phyloP scores from a whole-genome alignment of 495 filamentous ascomycete genomes.

The Hyaloscypha variabilis region DNA sequence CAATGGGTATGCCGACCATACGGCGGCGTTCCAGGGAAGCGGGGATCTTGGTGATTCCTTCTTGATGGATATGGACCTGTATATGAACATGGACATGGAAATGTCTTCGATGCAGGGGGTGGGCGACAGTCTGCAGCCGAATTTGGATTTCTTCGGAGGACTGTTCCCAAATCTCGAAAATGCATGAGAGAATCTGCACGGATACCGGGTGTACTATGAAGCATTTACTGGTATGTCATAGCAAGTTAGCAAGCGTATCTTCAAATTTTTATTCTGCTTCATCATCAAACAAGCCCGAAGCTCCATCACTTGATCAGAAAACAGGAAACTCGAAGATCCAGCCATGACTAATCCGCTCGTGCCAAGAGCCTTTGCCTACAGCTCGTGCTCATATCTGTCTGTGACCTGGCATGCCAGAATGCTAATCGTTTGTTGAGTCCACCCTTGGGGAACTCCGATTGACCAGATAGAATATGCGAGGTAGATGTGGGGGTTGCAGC shows the following conservation, averaged over 20 bases:
- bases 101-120: slow-evolving; percentile 6
- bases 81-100: slow-evolving; percentile 14
- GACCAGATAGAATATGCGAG: no score
- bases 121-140: slow-evolving; percentile 1
- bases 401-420: no score
- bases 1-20: not conserved
- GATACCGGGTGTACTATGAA: not conserved
- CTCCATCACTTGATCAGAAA: no score
- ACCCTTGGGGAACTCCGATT: no score
- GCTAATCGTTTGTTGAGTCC: no score
- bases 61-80: slow-evolving; percentile 15
- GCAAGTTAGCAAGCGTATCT: not conserved
- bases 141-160: slow-evolving; percentile 14
- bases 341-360: no score
- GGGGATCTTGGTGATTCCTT: slow-evolving; percentile 3
- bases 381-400: no score
- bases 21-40: slow-evolving; percentile 1
- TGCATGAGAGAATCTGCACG: not conserved
- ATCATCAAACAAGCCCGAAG: not conserved
- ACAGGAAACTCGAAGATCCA: no score
- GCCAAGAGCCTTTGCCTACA: no score
- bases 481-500: no score
- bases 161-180: not conserved
- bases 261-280: not conserved
- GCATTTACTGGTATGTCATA: not conserved